Evolutionary conservation across 116 monocot species (phyloP), one percentile per base, ranked within the genome.

Genomic region (Dioscorea cayenensis): DNA sequence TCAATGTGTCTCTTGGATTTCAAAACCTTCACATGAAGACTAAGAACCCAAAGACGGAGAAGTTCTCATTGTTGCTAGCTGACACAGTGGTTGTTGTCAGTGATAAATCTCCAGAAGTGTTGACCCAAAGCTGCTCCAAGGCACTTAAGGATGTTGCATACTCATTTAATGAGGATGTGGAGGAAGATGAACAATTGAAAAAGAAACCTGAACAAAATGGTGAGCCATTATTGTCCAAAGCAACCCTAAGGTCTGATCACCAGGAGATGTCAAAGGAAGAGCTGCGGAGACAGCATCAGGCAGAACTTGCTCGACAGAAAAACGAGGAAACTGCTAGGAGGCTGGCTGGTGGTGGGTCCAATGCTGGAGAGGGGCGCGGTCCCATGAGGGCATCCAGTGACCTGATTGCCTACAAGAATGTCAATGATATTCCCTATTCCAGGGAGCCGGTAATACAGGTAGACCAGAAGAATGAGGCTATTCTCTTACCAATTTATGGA

Each of bases 261-360:
- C 86, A 92, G 28, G 92, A 95, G 76, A 85, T 91, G 86, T 89
- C 89, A 14, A 95, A 92, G 79, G 95, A 92, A 78, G 95, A 95
- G 69, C 50, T 87, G 16, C 77, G 92, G 18, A 84, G 84, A 38
- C 89, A 87, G 65, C 95, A 95, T 55, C 95, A 95, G 66, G 95
- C 95, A 23, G 92, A 95, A 27, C 92, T 95, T 71, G 92, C 95
- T 6, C 83, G 87, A 5, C 85, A 89, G 66, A 92, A 95, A 74
- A 95, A 92, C 71, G 92, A 92, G 65, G 89, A 95, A 74, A 95
- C 84, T 59, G 87, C 87, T 10, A 81, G 91, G 67, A 82, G 95
- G 65, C 74, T 95, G 25, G 92, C 95, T 61, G 92, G 87, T 72
- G 87, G 79, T 66, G 89, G 89, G 0, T 62, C 86, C 69, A 80